Conservation (phyloP, 2,329 filamentous ascomycete genomes). For the Dothiorella sarmentorum region DNA sequence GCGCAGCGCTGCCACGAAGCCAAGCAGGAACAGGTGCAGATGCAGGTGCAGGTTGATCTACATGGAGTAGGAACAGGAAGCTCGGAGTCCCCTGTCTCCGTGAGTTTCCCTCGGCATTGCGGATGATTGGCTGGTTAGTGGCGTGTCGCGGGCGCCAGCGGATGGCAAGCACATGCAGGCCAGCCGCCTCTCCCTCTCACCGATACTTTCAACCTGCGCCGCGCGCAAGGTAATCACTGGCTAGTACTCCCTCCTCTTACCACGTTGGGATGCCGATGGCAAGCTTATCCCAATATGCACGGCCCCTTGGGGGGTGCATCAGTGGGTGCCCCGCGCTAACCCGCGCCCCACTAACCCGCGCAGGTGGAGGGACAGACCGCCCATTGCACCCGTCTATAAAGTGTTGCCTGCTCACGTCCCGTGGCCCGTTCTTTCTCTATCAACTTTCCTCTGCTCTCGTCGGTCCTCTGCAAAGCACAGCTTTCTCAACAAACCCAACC, state of each 20-base stretch:
- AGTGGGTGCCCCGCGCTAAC: neutral
- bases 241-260: neutral
- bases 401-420: constrained; percentile 7
- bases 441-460: neutral
- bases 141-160: constrained; percentile 6
- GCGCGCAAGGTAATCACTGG: neutral
- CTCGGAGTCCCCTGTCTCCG: neutral
- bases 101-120: neutral
- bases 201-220: constrained; percentile 3
- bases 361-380: neutral
- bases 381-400: neutral
- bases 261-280: neutral
- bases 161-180: neutral
- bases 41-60: neutral
- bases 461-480: neutral
- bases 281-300: neutral
- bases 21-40: no score
- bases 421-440: neutral
- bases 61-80: neutral
- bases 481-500: neutral
- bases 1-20: neutral
- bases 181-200: constrained; percentile 2
- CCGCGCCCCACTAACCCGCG: neutral
- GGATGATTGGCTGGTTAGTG: neutral
- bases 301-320: neutral